phyloP scores from a whole-genome alignment of 768 basidiomycete species.

The Gloeophyllum trabeum region DNA sequence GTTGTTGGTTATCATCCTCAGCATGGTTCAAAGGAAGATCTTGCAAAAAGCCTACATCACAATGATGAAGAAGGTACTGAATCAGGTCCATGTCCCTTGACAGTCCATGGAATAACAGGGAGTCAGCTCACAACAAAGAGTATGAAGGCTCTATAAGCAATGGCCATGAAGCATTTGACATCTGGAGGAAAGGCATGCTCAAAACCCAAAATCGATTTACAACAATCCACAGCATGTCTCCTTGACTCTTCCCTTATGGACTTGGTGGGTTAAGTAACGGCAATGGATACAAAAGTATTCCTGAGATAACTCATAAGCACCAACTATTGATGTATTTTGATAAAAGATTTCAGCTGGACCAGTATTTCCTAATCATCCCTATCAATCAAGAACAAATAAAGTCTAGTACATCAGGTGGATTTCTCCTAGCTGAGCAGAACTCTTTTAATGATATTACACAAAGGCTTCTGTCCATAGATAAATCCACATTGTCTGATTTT shows the following conservation, averaged over 20 bases:
- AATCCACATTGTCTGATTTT: slow-evolving; percentile 1
- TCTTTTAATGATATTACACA: slow-evolving; percentile 6
- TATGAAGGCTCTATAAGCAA: slow-evolving; percentile 7
- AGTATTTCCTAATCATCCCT: slow-evolving; percentile 6
- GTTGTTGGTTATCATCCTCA: background rate
- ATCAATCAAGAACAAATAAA: slow-evolving; percentile 14
- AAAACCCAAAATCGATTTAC: slow-evolving; percentile 18
- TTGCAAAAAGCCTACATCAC: background rate
- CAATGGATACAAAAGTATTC: background rate
- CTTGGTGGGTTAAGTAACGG: slow-evolving; percentile 6
- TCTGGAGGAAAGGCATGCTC: background rate
- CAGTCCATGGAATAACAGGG: slow-evolving; percentile 4
- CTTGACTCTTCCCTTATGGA: slow-evolving; percentile 10
- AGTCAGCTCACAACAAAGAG: slow-evolving; percentile 1
- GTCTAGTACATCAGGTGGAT: slow-evolving; percentile 5
- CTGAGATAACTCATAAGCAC: background rate
- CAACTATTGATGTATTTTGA: slow-evolving; percentile 10
- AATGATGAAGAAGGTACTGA: slow-evolving; percentile 8
- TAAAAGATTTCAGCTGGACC: slow-evolving; percentile 11
- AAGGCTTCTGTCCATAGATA: slow-evolving; percentile 2
- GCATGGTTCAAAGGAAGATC: background rate
- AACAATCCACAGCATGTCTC: slow-evolving; percentile 17
- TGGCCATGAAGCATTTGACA: slow-evolving; percentile 12
- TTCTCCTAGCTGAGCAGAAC: slow-evolving; percentile 2
- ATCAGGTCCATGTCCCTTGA: slow-evolving; percentile 2